Base-by-base conservation (phyloP, 441 rosid species). In the Iberis amara region DNA sequence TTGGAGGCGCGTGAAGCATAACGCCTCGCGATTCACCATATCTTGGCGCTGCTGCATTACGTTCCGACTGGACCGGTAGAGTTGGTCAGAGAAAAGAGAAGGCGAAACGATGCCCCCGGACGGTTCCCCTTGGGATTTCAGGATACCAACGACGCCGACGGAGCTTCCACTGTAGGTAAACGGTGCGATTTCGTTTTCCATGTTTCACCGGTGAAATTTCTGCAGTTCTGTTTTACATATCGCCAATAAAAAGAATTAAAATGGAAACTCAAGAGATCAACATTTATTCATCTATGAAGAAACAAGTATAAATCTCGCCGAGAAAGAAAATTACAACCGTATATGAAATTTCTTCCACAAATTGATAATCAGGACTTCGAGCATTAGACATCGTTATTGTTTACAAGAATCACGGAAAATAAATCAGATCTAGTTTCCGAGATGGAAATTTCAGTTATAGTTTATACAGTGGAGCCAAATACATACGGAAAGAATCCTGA, bases 11-110 rank as follows among this genome's bases (percentile, higher is more conserved):
- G 76, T 31, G 61, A 72, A 61, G 45, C 85, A 81, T 39, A 83
- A 78, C 67, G 80, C 77, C 41, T 80, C 84, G 35, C 82, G 73
- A 71, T 86, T 87, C 45, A 83, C 71, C 59, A 86, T 67, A 39
- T 66, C 71, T 37, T 66, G 71, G 4, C 64, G 66, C 36, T 66
- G 71, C 47, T 66, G 71, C 71, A 66, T 66, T 4, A 60, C 60
- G 12, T 37, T 54, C 47, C 65, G 65, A 10, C 14, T 59, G 0
- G 70, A 53, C n/a, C n/a, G n/a, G n/a, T n/a, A n/a, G n/a, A n/a
- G n/a, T n/a, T n/a, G n/a, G n/a, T n/a, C n/a, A n/a, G n/a, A n/a
- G 70, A 24, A 51, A 44, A 65, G 54, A 39, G 59, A 30, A 11
- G 64, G 26, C 48, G n/a, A n/a, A n/a, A n/a, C n/a, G n/a, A 26